Evolutionary conservation across 148 eudicot genomes (phyloP).

Genomic region (Dysphania ambrosioides): DNA sequence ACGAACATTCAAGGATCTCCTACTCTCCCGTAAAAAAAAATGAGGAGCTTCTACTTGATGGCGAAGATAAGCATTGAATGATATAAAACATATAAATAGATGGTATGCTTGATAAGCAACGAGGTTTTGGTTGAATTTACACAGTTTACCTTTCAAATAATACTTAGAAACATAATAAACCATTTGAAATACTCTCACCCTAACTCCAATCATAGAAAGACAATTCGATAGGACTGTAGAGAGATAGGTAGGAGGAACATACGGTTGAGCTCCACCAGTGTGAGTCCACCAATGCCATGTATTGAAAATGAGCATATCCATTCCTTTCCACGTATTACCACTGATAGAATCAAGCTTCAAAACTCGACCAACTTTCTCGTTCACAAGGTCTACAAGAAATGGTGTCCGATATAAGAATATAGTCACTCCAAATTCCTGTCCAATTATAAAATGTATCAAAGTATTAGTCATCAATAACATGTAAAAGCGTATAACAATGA

Average conservation of each 20-base stretch:
- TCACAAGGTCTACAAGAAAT: slow-evolving; percentile 59
- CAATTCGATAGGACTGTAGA: too few species aligned
- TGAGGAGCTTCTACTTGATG: too few species aligned
- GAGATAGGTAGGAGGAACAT: slow-evolving; percentile 20
- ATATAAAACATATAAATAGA: too few species aligned
- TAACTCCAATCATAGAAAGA: too few species aligned
- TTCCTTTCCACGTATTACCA: slow-evolving; percentile 63
- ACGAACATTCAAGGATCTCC: too few species aligned
- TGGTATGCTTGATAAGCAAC: too few species aligned
- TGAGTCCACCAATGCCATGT: slow-evolving; percentile 96
- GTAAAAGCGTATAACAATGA: neutral
- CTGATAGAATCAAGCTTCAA: slow-evolving; percentile 62
- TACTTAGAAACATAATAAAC: too few species aligned
- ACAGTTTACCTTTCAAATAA: too few species aligned
- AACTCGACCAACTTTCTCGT: slow-evolving; percentile 43
- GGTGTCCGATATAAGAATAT: slow-evolving; percentile 55
- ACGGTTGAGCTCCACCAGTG: slow-evolving; percentile 64
- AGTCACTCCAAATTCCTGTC: slow-evolving; percentile 61
- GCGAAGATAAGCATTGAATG: too few species aligned
- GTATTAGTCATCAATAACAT: neutral
- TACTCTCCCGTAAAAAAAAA: too few species aligned
- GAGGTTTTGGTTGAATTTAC: too few species aligned
- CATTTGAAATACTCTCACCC: too few species aligned
- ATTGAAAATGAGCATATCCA: slow-evolving; percentile 78
- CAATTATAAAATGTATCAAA: neutral